phyloP scores from a whole-genome alignment of 139 green algal genomes.

The Closterium sp. region DNA sequence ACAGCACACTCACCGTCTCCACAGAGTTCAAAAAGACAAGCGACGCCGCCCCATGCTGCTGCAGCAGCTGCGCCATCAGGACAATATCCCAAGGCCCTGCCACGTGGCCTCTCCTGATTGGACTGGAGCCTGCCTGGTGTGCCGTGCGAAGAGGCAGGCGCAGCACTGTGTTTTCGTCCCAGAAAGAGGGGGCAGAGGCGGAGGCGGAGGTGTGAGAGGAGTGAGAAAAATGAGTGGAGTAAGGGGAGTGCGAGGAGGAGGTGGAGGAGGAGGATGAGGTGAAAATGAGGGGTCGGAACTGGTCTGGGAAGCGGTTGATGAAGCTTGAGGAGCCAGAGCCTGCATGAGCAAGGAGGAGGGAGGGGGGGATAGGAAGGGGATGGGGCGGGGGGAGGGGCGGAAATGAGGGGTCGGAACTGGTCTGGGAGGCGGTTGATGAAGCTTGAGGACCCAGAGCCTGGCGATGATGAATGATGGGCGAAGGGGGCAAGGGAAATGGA shows the following conservation, averaged over 20 bases:
- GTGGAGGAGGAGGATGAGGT: neutral
- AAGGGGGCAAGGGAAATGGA: neutral
- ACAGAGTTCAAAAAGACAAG: constrained; percentile 43
- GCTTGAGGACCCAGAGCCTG: constrained; percentile 53
- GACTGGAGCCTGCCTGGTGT: neutral
- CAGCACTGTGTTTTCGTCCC: constrained; percentile 54
- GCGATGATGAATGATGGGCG: too few relatives aligned
- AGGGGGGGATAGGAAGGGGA: too few relatives aligned
- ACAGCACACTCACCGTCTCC: constrained; percentile 17
- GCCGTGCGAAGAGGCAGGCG: constrained; percentile 62
- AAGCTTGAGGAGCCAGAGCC: constrained; percentile 53
- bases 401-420: constrained; percentile 54
- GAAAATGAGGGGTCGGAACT: constrained; percentile 50
- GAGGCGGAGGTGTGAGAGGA: neutral
- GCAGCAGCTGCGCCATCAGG: constrained; percentile 19
- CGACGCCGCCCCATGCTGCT: neutral
- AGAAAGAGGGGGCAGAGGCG: neutral
- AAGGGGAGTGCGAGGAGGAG: neutral
- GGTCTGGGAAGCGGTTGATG: constrained; percentile 59
- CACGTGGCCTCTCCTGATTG: neutral
- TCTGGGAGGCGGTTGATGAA: constrained; percentile 55
- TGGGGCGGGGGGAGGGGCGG: too few relatives aligned
- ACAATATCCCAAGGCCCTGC: neutral
- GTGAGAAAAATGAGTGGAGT: neutral
- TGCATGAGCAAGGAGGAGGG: constrained; percentile 31